Evolutionary conservation across 2,329 filamentous ascomycete genomes (phyloP).

Genomic region (Penicillium sp.): DNA sequence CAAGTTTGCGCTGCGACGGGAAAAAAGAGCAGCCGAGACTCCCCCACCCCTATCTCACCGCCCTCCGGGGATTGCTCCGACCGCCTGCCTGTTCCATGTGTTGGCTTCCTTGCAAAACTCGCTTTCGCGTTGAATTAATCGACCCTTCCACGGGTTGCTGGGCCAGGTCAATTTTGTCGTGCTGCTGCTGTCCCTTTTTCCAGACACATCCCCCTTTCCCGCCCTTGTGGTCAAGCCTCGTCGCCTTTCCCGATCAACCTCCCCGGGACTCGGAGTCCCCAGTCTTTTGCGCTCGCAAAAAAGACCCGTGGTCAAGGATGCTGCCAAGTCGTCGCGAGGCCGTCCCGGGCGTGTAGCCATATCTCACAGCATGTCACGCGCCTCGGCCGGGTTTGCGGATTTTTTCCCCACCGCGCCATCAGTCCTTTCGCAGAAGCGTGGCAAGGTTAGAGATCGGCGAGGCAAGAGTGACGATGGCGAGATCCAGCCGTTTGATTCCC

Average conservation of each 20-base stretch:
- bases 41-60: constrained; percentile 1
- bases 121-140: constrained; percentile 6
- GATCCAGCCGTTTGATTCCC: constrained; percentile 5
- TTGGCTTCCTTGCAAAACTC: constrained; percentile 13
- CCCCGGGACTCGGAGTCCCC: constrained; percentile 8
- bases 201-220: not conserved
- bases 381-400: constrained; percentile 73
- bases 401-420: constrained; percentile 77
- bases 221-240: not conserved
- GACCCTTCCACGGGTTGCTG: constrained; percentile 2
- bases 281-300: constrained; percentile 18
- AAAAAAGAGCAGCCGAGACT: not conserved
- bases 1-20: not conserved
- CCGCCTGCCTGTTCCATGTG: constrained; percentile 9
- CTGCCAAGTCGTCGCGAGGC: constrained; percentile 32
- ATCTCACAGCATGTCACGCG: constrained; percentile 69
- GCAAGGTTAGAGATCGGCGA: constrained; percentile 53
- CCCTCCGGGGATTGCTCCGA: not conserved
- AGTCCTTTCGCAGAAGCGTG: constrained; percentile 48
- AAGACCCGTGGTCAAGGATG: constrained; percentile 32
- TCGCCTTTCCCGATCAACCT: not conserved
- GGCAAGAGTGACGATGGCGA: constrained; percentile 40
- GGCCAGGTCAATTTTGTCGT: not conserved
- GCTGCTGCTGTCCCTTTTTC: not conserved
- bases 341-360: constrained; percentile 39